Conservation (phyloP, 768 basidiomycete genomes). For the Boletus tylopilopsis region DNA sequence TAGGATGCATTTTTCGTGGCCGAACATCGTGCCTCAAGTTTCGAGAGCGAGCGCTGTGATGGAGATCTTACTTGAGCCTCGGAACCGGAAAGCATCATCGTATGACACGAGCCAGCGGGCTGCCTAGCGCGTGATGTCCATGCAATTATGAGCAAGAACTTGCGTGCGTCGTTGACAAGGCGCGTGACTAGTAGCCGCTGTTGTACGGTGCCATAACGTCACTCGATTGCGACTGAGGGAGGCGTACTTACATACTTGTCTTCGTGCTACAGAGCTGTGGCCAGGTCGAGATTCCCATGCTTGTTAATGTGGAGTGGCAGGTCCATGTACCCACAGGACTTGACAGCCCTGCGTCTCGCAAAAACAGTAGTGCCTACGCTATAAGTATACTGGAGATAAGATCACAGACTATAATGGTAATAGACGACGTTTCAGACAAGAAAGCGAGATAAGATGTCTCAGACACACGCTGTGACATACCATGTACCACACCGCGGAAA, state of each 20-base stretch:
- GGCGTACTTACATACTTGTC: not conserved
- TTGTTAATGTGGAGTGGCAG: slow-evolving; percentile 6
- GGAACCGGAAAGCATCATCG: slow-evolving; percentile 18
- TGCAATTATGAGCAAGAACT: slow-evolving; percentile 8
- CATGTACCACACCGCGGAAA: slow-evolving; percentile 20
- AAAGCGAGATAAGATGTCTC: slow-evolving; percentile 1
- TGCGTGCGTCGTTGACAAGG: slow-evolving; percentile 2
- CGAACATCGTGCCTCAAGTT: slow-evolving; percentile 6
- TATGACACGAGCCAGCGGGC: no score
- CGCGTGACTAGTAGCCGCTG: not conserved
- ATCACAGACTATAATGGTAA: slow-evolving; percentile 3
- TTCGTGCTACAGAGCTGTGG: no score
- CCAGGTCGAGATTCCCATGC: not conserved
- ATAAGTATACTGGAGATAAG: slow-evolving; percentile 6
- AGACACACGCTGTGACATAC: slow-evolving; percentile 1
- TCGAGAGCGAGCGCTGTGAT: slow-evolving; percentile 5
- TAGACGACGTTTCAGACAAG: slow-evolving; percentile 10
- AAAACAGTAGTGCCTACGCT: not conserved
- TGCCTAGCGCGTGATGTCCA: slow-evolving; percentile 11
- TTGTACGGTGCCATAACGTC: no score
- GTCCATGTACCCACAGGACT: not conserved
- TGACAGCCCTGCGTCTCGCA: not conserved
- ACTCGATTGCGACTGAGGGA: not conserved
- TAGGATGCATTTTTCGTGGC: slow-evolving; percentile 1
- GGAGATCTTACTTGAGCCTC: slow-evolving; percentile 18